Evolutionary conservation across 768 basidiomycete genomes (phyloP).

Genomic region (Pisolithus albus): DNA sequence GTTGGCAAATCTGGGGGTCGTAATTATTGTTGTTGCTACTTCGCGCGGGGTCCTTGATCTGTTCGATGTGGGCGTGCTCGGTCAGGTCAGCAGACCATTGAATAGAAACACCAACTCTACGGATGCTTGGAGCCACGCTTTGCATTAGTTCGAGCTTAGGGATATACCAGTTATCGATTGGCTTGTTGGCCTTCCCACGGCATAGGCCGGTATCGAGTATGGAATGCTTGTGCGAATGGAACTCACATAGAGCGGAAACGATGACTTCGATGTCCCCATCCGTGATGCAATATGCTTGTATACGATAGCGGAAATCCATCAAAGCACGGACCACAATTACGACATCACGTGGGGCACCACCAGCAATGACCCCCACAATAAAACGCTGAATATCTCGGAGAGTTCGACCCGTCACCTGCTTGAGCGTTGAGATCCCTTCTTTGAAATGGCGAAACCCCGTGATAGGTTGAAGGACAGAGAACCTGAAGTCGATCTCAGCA

Average conservation of each 20-base stretch:
- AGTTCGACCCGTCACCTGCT: slow-evolving; percentile 23
- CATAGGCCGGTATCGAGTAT: slow-evolving; percentile 10
- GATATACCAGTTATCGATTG: slow-evolving; percentile 31
- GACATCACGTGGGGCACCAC: slow-evolving; percentile 22
- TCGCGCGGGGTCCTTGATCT: too few species aligned
- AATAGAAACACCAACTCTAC: too few species aligned
- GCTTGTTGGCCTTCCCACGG: slow-evolving; percentile 14
- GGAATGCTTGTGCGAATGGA: slow-evolving; percentile 28
- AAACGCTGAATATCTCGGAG: slow-evolving; percentile 20
- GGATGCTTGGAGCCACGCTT: slow-evolving; percentile 13
- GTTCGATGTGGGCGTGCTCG: too few species aligned
- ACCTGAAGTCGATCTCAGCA: slow-evolving; percentile 22
- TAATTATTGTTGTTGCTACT: too few species aligned
- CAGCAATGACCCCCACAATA: slow-evolving; percentile 30
- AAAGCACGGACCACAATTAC: slow-evolving; percentile 29
- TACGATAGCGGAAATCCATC: slow-evolving; percentile 31
- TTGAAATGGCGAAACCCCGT: slow-evolving; percentile 20
- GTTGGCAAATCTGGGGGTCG: too few species aligned
- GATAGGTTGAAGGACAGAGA: slow-evolving; percentile 15
- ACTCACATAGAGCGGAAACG: neutral
- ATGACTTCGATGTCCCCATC: slow-evolving; percentile 14
- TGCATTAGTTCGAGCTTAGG: slow-evolving; percentile 37
- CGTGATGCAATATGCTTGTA: slow-evolving; percentile 24
- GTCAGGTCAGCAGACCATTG: too few species aligned
- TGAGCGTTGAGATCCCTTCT: slow-evolving; percentile 20